Evolutionary conservation across 1,284 basidiomycete species (phyloP), one percentile per base, ranked within the genome.

Genomic region (Rhodofomes roseus): DNA sequence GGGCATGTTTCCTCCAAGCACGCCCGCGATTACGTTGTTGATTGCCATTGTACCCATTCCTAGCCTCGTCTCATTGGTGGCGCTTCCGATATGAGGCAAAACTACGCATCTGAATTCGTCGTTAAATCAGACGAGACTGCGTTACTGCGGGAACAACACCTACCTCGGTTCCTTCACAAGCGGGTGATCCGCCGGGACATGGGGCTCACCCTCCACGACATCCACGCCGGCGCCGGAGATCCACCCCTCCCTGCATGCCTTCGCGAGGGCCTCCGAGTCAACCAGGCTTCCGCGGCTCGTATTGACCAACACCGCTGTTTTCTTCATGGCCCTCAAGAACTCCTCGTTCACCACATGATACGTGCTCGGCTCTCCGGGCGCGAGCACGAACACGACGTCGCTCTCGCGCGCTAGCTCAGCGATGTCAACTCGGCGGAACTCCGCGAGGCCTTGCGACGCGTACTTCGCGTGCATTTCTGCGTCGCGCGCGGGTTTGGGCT

Each of bases 201-300:
- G 76, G 0, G 96, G 96, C 73, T 99, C 96, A 34, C 93, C 93
- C 64, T 95, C 93, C 12, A 98, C 86, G 36, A 98, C 96, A 72
- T 99, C 96, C 6, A 99, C 69, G 0, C 93, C 96, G 0, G 96
- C 96, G 23, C 89, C 95, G 79, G 90, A 96, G 44, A 98, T 90
- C 81, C 87, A 86, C 2, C 83, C 83, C 62, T 88, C 83, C 52
- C 79, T 76, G 50, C 98, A 75, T 0, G 95, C 96, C 60, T 82
- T 84, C 1, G 89, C 89, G 9, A 99, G 82, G 9, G 96, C 96
- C 43, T 90, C 85, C 4, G 90, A 92, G 72, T 98, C 94, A 12
- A 99, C 91, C 5, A 98, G 76, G 0, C 92, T 83, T 8, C 93
- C 93, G 37, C 94, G 77, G 20, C 85, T 84, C 1, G 89, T 83